These are phyloP conservation scores for Peronosclerospora sorghi DNA, from an alignment of 352 stramenopile genomes.

Conservation along the genomic window DNA sequence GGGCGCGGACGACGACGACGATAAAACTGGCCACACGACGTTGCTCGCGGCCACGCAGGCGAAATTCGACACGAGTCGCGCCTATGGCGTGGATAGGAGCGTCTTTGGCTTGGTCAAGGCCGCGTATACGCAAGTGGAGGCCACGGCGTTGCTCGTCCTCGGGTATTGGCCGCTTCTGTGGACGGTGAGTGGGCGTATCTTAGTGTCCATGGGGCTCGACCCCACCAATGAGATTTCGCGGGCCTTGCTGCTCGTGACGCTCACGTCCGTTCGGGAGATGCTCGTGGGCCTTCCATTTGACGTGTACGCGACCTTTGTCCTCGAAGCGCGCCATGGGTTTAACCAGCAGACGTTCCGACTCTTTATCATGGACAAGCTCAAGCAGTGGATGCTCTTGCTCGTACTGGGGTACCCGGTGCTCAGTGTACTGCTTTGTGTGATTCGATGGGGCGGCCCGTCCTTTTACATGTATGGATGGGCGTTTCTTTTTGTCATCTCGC, in stretches of 20 bases:
- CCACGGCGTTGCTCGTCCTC: constrained; percentile 77
- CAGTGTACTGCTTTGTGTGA: constrained; percentile 52
- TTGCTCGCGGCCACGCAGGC: constrained; percentile 77
- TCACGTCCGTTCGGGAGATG: constrained; percentile 55
- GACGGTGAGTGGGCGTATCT: constrained; percentile 66
- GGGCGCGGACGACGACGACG: constrained; percentile 7
- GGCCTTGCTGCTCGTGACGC: constrained; percentile 59
- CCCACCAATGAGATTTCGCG: constrained; percentile 73
- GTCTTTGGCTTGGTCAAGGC: constrained; percentile 88
- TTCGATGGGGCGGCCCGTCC: constrained; percentile 55
- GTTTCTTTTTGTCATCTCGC: constrained; percentile 89
- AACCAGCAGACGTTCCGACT: constrained; percentile 94
- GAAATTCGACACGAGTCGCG: constrained; percentile 90
- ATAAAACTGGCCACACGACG: constrained; percentile 24
- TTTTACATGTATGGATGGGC: constrained; percentile 92
- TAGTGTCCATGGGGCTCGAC: constrained; percentile 45
- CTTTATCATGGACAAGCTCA: constrained; percentile 94
- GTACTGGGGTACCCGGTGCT: constrained; percentile 64
- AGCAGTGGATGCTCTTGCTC: constrained; percentile 82
- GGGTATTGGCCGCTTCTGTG: constrained; percentile 92
- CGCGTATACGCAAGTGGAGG: constrained; percentile 79
- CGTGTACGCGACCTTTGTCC: constrained; percentile 93
- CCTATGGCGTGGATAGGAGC: constrained; percentile 95
- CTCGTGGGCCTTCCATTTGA: constrained; percentile 52
- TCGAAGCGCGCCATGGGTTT: constrained; percentile 95